Conservation (phyloP, 2,329 filamentous ascomycete species). For the Sclerotinia trifoliorum region DNA sequence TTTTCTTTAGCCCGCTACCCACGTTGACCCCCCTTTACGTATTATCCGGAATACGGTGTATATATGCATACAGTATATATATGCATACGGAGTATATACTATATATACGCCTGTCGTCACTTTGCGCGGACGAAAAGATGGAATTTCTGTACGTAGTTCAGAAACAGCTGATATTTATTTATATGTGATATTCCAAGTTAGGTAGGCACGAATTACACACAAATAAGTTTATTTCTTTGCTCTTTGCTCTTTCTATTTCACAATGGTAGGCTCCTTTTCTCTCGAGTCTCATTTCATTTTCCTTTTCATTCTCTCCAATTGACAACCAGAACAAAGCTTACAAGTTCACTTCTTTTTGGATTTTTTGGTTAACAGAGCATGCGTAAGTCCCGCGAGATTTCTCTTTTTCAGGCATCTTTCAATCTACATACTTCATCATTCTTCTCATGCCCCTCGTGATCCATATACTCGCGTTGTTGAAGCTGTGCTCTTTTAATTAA, state of each 20-base stretch:
- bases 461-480: neutral
- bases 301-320: neutral
- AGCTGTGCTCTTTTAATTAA: neutral
- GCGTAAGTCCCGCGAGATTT: neutral
- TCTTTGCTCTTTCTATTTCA: constrained; percentile 1
- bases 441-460: neutral
- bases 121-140: too few species aligned
- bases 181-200: neutral
- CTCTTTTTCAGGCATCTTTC: neutral
- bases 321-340: neutral
- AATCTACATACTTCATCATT: too few species aligned
- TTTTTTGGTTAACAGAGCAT: constrained; percentile 15
- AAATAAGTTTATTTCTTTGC: neutral
- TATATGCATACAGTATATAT: too few species aligned
- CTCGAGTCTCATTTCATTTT: neutral
- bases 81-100: too few species aligned
- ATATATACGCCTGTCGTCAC: too few species aligned
- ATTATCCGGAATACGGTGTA: neutral
- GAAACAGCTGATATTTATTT: neutral
- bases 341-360: constrained; percentile 2
- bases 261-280: neutral
- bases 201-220: neutral
- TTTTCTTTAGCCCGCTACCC: too few species aligned
- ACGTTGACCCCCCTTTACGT: neutral
- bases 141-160: neutral